These are phyloP conservation scores for Chaetomium tenue DNA, from an alignment of 495 filamentous ascomycete genomes.

Conservation along the genomic window DNA sequence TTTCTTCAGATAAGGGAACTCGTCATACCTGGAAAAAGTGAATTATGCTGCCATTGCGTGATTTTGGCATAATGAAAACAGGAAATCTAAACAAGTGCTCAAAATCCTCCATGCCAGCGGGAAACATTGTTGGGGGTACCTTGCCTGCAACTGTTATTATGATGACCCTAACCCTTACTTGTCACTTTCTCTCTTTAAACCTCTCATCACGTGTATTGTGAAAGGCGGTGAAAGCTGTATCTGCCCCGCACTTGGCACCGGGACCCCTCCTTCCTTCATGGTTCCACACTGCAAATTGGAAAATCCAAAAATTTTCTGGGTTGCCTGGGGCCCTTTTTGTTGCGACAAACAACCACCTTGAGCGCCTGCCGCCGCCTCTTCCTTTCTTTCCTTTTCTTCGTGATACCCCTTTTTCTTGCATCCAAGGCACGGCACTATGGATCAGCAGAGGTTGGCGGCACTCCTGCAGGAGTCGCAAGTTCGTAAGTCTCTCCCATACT, in stretches of 20 bases:
- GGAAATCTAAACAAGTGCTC: too few species aligned
- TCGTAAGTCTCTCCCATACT: slow-evolving; percentile 52
- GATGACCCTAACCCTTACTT: background rate
- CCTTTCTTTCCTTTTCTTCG: slow-evolving; percentile 25
- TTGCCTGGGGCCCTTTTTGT: slow-evolving; percentile 10
- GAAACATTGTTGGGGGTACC: too few species aligned
- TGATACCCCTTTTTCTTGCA: slow-evolving; percentile 34
- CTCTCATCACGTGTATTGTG: too few species aligned
- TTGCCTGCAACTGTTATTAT: too few species aligned
- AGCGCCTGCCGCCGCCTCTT: slow-evolving; percentile 14
- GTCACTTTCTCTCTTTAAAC: too few species aligned
- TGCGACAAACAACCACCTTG: slow-evolving; percentile 19
- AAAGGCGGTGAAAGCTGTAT: slow-evolving; percentile 11
- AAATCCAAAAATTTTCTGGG: slow-evolving; percentile 27
- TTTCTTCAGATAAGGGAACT: too few species aligned
- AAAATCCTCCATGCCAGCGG: too few species aligned
- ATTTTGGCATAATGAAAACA: too few species aligned
- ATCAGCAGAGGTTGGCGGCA: slow-evolving; percentile 69
- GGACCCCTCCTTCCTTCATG: slow-evolving; percentile 5
- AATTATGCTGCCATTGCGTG: too few species aligned
- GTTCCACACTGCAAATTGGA: slow-evolving; percentile 34
- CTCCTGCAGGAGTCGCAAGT: slow-evolving; percentile 72
- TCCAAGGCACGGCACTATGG: slow-evolving; percentile 50
- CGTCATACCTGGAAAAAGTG: too few species aligned
- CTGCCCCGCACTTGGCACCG: slow-evolving; percentile 1